Base-by-base conservation (phyloP, 805 yeast genomes). In the Wickerhamiella parazyma region DNA sequence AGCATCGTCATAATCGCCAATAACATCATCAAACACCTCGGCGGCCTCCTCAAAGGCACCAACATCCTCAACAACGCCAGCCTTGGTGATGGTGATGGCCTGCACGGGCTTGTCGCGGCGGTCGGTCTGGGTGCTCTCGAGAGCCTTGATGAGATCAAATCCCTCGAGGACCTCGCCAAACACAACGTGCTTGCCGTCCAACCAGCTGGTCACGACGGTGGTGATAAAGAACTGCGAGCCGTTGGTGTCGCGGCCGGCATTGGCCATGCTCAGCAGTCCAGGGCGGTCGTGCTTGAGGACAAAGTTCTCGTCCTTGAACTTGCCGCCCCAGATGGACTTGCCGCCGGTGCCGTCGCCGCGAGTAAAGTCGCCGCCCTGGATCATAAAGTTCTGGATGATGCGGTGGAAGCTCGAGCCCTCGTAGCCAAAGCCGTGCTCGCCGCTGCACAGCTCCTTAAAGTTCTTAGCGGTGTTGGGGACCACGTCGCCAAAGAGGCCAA, bases 211-310 rank as follows among this genome's bases (percentile, higher is more conserved):
- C 28, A 74, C 72, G 18, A 81, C 95, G 21, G 96, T 87, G 57
- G 95, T 86, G 67, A 91, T 80, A 72, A 87, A 87, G 62, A 87
- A 87, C 66, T 86, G 96, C 29, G 95, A 85, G 17, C 95, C 95
- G 61, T 86, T 86, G 53, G 71, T 66, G 58, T 66, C 73, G 49
- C 68, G 62, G 49, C 86, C 86, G 17, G 85, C 79, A 55, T 78
- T 78, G 59, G 86, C 86, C 86, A 78, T 78, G 16, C 83, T 76
- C 58, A 78, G 63, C 50, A 75, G 61, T 59, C 79, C 80, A 38
- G 80, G 79, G 63, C 78, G 72, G 58, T 68, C 75, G 55, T 65
- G 69, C 61, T 64, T 64, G 51, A 66, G 57, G 73, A 72, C 65
- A 66, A 70, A 58, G 75, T 76, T 81, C 69, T 86, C 96, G 60